phyloP scores from a whole-genome alignment of 2,329 filamentous ascomycete species.

The Penicillium sp. region DNA sequence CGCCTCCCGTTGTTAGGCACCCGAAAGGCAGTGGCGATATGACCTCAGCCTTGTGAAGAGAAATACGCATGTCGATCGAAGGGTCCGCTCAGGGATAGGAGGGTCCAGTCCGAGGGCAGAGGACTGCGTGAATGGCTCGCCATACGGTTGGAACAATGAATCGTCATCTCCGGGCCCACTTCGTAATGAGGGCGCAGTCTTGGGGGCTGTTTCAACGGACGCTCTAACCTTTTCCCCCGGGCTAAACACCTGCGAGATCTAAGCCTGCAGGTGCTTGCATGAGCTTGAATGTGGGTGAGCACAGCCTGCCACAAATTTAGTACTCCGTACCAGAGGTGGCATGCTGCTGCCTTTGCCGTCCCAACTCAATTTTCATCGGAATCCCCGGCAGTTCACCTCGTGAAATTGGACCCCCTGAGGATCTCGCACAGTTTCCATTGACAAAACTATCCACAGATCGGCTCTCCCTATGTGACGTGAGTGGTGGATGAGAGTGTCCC shows the following conservation, averaged over 20 bases:
- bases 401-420: conserved; percentile 5
- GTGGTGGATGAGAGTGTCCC: not conserved
- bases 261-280: conserved; percentile 3
- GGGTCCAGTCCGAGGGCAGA: not conserved
- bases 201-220: not conserved
- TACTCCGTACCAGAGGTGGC: not conserved
- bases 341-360: conserved; percentile 11
- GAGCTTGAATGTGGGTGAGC: not conserved
- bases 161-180: conserved; percentile 18
- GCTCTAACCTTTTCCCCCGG: not conserved
- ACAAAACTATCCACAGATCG: conserved; percentile 10
- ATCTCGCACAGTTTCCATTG: not conserved
- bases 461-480: not conserved
- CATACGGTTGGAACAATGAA: conserved; percentile 6
- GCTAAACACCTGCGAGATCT: conserved; percentile 4
- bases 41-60: conserved; percentile 10
- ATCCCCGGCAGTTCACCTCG: conserved; percentile 4
- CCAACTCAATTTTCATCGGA: conserved; percentile 1
- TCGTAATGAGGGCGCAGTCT: not conserved
- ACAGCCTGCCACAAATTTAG: conserved; percentile 11
- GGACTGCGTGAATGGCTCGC: not conserved
- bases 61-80: conserved; percentile 9
- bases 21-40: conserved; percentile 17
- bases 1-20: not conserved
- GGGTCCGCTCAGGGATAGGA: conserved; percentile 2